phyloP scores from a whole-genome alignment of 495 filamentous ascomycete genomes.

The Aspergillus ellipticus region DNA sequence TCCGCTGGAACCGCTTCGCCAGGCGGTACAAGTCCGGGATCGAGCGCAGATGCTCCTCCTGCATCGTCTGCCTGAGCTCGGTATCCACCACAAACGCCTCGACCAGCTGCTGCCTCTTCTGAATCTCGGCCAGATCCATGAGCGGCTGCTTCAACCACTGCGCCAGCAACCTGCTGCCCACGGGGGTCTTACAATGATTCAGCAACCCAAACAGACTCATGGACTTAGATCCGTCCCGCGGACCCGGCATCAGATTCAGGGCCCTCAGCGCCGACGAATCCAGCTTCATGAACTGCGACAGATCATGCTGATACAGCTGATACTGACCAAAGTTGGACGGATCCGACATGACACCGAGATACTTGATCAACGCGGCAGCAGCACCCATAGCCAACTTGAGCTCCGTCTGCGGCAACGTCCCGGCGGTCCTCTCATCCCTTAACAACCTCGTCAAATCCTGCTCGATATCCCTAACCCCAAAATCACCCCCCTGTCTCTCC shows the following conservation, averaged over 20 bases:
- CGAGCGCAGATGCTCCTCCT: slow-evolving; percentile 91
- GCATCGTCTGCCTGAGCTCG: slow-evolving; percentile 92
- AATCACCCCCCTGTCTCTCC: slow-evolving; percentile 71
- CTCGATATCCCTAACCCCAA: slow-evolving; percentile 89
- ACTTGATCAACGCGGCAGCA: slow-evolving; percentile 90
- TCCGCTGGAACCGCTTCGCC: slow-evolving; percentile 89
- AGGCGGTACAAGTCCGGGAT: slow-evolving; percentile 94
- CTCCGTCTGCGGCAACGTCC: slow-evolving; percentile 83
- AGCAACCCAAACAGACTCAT: slow-evolving; percentile 94
- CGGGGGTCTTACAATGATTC: slow-evolving; percentile 96
- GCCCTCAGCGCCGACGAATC: slow-evolving; percentile 92
- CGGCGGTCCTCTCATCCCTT: slow-evolving; percentile 75
- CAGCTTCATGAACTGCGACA: slow-evolving; percentile 98
- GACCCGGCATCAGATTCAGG: slow-evolving; percentile 94
- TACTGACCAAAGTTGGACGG: slow-evolving; percentile 94
- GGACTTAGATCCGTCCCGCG: slow-evolving; percentile 89
- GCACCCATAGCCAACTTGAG: slow-evolving; percentile 96
- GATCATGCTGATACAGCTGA: slow-evolving; percentile 93
- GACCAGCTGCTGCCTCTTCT: slow-evolving; percentile 88
- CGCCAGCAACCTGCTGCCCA: slow-evolving; percentile 82
- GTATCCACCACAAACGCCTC: slow-evolving; percentile 94
- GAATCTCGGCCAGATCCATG: slow-evolving; percentile 87
- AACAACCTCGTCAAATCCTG: slow-evolving; percentile 86
- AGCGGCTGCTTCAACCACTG: slow-evolving; percentile 99
- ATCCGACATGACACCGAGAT: slow-evolving; percentile 87